These are phyloP conservation scores for Pseudoscleropodium purum DNA, from an alignment of 225 moss, liverwort and hornwort species.

Conservation along the genomic window DNA sequence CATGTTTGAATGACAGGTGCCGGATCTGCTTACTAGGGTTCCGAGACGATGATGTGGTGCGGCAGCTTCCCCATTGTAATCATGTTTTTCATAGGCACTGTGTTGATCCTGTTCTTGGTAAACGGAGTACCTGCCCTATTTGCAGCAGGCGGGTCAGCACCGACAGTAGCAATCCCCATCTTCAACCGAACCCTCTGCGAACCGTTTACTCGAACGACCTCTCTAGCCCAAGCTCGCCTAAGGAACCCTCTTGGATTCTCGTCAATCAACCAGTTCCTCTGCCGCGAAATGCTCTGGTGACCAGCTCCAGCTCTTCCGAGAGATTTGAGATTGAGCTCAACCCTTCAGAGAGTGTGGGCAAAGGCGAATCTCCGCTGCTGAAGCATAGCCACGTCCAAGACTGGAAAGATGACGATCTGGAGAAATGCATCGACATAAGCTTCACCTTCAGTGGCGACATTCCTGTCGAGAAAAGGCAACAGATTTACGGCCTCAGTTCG, in stretches of 20 bases:
- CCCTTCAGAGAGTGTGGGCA: neutral
- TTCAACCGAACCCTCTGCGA: neutral
- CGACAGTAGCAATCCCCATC: neutral
- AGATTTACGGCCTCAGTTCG: neutral
- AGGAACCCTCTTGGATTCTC: conserved; percentile 29
- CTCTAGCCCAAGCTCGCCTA: neutral
- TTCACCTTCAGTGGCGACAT: conserved; percentile 28
- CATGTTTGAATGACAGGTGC: conserved; percentile 13
- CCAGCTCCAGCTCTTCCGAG: conserved; percentile 25
- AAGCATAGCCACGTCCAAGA: neutral
- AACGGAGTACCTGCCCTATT: conserved; percentile 28
- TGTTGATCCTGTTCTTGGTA: conserved; percentile 22
- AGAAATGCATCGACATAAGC: conserved; percentile 28
- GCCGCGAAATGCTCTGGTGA: neutral
- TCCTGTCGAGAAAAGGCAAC: conserved; percentile 10
- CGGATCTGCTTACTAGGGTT: conserved; percentile 33
- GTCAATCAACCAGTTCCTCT: conserved; percentile 38
- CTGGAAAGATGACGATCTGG: conserved; percentile 15
- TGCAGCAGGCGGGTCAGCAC: conserved; percentile 15
- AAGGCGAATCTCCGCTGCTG: conserved; percentile 27
- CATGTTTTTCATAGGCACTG: conserved; percentile 42
- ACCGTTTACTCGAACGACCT: neutral
- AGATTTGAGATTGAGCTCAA: conserved; percentile 29
- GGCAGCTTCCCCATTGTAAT: conserved; percentile 22
- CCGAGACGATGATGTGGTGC: conserved; percentile 12